Evolutionary conservation across 768 basidiomycete genomes (phyloP).

Genomic region (Panus rudis): DNA sequence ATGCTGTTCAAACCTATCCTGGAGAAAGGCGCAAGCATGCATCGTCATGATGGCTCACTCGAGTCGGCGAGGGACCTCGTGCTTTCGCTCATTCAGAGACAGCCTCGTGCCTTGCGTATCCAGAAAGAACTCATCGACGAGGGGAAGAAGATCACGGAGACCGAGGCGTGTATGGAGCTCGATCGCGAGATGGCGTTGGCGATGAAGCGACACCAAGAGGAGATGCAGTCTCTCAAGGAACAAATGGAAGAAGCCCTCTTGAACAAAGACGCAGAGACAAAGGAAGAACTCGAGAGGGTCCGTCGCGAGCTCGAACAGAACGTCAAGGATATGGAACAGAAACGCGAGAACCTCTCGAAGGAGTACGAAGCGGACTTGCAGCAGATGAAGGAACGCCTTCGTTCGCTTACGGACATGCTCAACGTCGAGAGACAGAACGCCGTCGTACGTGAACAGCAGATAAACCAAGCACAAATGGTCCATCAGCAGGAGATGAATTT

Average conservation of each 20-base stretch:
- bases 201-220: background rate
- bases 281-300: conserved; percentile 37
- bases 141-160: conserved; percentile 5
- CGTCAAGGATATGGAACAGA: conserved; percentile 33
- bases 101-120: background rate
- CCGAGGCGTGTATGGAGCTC: conserved; percentile 7
- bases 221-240: conserved; percentile 5
- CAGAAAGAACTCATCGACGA: conserved; percentile 9
- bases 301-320: conserved; percentile 36
- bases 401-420: too few relatives aligned
- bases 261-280: conserved; percentile 26
- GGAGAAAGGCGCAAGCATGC: conserved; percentile 38
- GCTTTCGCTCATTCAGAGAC: conserved; percentile 2
- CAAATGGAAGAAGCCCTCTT: conserved; percentile 42
- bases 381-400: too few relatives aligned
- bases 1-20: conserved; percentile 46
- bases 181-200: conserved; percentile 25
- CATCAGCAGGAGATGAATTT: background rate
- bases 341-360: conserved; percentile 13
- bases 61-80: conserved; percentile 37
- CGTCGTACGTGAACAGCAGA: background rate
- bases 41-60: conserved; percentile 33
- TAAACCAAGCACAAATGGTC: background rate
- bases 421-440: too few relatives aligned
- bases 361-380: too few relatives aligned